Base-by-base conservation (phyloP, 179 eudicot species). In the Patellifolia procumbens region DNA sequence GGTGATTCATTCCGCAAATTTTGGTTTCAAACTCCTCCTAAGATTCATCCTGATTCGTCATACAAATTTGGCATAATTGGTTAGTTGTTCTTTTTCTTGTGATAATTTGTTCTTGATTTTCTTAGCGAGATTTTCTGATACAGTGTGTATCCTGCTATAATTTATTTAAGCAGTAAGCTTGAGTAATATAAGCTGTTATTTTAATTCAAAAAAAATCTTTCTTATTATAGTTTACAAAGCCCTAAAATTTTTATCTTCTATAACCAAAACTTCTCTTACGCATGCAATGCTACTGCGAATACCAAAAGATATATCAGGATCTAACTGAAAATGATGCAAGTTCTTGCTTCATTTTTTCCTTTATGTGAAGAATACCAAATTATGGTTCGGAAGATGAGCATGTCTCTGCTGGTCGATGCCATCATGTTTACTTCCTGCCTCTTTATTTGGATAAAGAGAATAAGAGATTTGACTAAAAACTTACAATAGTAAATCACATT, bases 1-100 rank as follows among this genome's bases (percentile, higher is more conserved):
- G 91, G 95, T 65, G 86, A 82, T 72, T 90, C 91, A 71, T 85
- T 92, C 51, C 81, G 99, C 31, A 81, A 74, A 76, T 93, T 95
- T 83, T 95, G 96, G 98, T 95, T 95, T 84, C 89, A 85, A 83
- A 91, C 99, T 66, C 99, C 99, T 65, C 98, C 98, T 48, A 58
- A 83, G 85, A 80, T 95, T 66, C 81, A 77, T 83, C 91, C 96
- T 26, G 88, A 95, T 88, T 79, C 85, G 79, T 74, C 95, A 72
- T 93, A 93, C 87, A 95, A 80, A 73, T 95, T 95, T 87, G 99
- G 98, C 34, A 91, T 95, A 34, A 95, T 95, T 53, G 99, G 99
- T 93, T 46, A 86, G 80, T 61, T 52, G 19, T 6, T 34, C 60
- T n/a, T 60, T 74, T 61, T 66, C 39, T 19, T 62, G 15, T 70